A percentile compares a stretch with the other conserved stretches of the same genome.
These are phyloP conservation scores for Sphenostylis stenocarpa DNA, from an alignment of 306 rosid species.

Conservation along the genomic window DNA sequence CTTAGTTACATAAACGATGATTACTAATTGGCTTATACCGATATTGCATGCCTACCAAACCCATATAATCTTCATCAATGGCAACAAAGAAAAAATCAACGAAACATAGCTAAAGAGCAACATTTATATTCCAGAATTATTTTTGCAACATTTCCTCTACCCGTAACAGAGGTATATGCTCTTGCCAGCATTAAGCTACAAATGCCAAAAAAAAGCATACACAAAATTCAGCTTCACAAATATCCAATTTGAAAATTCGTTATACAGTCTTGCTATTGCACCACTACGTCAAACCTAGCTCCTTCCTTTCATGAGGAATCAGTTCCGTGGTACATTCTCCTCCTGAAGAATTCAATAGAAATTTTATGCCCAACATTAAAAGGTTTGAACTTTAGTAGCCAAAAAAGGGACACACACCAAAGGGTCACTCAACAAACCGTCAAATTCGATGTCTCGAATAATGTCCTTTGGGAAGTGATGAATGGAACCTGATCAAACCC, in stretches of 20 bases:
- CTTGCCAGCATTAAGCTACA: not conserved
- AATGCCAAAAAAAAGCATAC: slow-evolving; percentile 13
- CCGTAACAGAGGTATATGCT: slow-evolving; percentile 1
- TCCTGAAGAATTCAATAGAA: not conserved
- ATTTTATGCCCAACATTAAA: not conserved
- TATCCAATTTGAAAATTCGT: not conserved
- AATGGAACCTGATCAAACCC: slow-evolving; percentile 23
- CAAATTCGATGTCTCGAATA: not conserved
- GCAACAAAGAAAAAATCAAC: not conserved
- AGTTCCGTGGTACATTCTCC: not conserved
- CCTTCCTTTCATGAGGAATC: not conserved
- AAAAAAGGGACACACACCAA: slow-evolving; percentile 2
- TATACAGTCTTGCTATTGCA: not conserved
- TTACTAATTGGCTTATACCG: no score
- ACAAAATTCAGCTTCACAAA: not conserved
- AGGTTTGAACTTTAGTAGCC: slow-evolving; percentile 18
- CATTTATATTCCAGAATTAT: not conserved
- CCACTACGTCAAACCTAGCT: not conserved
- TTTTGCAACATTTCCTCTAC: not conserved
- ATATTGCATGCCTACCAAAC: not conserved
- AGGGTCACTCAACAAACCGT: not conserved
- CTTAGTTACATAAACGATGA: not conserved
- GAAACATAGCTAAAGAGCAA: slow-evolving; percentile 1
- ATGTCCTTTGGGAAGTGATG: not conserved
- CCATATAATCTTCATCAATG: not conserved